Conservation (phyloP, 2,329 filamentous ascomycete species). For the Monosporascus sp. region DNA sequence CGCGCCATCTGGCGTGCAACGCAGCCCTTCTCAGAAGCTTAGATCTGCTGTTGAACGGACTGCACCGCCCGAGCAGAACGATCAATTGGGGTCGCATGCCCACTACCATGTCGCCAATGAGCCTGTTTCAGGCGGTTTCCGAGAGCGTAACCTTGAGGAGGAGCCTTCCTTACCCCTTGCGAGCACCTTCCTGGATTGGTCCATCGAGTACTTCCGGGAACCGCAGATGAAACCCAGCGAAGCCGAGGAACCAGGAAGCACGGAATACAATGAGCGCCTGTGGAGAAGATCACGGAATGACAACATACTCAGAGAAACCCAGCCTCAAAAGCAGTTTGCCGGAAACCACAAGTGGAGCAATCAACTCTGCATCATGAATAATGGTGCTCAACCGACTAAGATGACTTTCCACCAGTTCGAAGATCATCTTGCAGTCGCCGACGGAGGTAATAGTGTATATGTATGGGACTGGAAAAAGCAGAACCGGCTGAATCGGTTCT, state of each 20-base stretch:
- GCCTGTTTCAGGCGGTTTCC: constrained; percentile 73
- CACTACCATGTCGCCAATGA: constrained; percentile 71
- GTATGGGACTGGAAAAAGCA: constrained; percentile 92
- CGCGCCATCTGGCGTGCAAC: constrained; percentile 29
- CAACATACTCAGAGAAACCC: constrained; percentile 83
- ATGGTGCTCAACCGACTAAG: constrained; percentile 81
- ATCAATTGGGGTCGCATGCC: constrained; percentile 59
- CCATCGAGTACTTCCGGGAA: constrained; percentile 94
- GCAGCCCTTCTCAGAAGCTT: constrained; percentile 33
- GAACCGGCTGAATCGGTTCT: constrained; percentile 74
- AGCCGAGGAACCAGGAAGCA: constrained; percentile 91
- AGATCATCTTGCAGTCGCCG: constrained; percentile 87
- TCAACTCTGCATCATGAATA: constrained; percentile 77
- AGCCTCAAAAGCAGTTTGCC: constrained; percentile 86
- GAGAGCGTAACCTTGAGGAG: constrained; percentile 53
- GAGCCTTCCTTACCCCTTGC: constrained; percentile 66
- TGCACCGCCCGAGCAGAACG: constrained; percentile 68
- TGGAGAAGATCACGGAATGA: constrained; percentile 94
- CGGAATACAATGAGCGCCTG: constrained; percentile 90
- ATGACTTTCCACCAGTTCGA: constrained; percentile 98
- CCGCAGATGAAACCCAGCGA: constrained; percentile 97
- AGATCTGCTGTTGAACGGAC: constrained; percentile 38
- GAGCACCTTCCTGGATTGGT: constrained; percentile 90
- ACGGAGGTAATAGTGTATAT: constrained; percentile 84
- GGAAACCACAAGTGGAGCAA: constrained; percentile 80